Evolutionary conservation across 805 yeast species (phyloP).

Genomic region (Starmerella floricola): DNA sequence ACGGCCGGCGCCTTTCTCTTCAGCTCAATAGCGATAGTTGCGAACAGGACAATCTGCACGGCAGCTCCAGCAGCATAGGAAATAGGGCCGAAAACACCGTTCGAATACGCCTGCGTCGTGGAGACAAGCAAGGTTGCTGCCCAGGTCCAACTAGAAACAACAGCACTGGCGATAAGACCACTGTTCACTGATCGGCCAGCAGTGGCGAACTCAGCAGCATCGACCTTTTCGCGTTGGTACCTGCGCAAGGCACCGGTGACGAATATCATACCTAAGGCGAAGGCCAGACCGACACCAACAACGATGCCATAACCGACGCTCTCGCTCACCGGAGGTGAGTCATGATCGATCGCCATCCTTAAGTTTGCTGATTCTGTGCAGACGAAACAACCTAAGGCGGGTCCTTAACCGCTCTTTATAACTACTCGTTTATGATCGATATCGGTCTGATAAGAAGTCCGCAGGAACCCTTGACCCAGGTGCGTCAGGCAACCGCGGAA

Average conservation of each 20-base stretch:
- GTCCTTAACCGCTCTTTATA: too few relatives aligned
- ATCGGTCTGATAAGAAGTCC: constrained; percentile 1
- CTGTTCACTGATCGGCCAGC: constrained; percentile 84
- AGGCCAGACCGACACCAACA: constrained; percentile 65
- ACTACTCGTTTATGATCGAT: too few relatives aligned
- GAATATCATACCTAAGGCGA: constrained; percentile 61
- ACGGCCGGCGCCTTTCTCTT: constrained; percentile 84
- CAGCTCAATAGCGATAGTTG: constrained; percentile 76
- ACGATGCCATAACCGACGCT: constrained; percentile 83
- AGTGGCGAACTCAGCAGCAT: constrained; percentile 88
- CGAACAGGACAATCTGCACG: constrained; percentile 75
- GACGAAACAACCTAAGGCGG: too few relatives aligned
- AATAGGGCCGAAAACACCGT: constrained; percentile 71
- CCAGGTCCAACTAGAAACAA: constrained; percentile 91
- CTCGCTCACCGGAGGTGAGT: constrained; percentile 40
- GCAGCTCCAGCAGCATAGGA: constrained; percentile 88
- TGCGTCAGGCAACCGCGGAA: constrained; percentile 10
- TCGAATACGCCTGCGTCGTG: constrained; percentile 62
- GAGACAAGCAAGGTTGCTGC: constrained; percentile 68
- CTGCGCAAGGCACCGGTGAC: constrained; percentile 60
- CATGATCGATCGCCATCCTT: constrained; percentile 1
- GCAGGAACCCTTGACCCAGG: constrained; percentile 4
- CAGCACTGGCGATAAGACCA: constrained; percentile 78
- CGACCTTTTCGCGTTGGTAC: constrained; percentile 73
- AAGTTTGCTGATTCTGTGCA: too few relatives aligned